Percentiles rank a stretch among this genome's conserved stretches.
Conservation (phyloP, 2,329 filamentous ascomycete genomes). For the Trichocomaceae sp. region DNA sequence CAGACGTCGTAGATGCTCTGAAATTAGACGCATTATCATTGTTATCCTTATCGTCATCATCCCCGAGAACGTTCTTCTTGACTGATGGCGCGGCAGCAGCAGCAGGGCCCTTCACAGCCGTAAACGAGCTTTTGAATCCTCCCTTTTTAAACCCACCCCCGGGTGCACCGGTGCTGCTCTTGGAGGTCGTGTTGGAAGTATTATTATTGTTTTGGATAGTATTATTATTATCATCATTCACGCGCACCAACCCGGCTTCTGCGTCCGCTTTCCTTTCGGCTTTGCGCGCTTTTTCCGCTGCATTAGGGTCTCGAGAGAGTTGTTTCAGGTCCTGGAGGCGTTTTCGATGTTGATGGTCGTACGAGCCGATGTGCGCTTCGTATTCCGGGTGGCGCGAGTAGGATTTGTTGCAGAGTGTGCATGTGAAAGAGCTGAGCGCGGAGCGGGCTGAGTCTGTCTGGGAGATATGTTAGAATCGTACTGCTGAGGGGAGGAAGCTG, state of each 20-base stretch:
- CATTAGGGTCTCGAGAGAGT: conserved; percentile 38
- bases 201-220: not conserved
- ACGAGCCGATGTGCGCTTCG: conserved; percentile 86
- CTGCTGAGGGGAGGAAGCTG: too few relatives aligned
- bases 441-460: conserved; percentile 62
- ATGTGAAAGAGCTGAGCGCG: conserved; percentile 75
- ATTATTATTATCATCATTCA: conserved; percentile 19
- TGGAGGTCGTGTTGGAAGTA: not conserved
- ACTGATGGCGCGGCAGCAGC: conserved; percentile 20
- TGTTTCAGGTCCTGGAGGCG: conserved; percentile 43
- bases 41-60: conserved; percentile 37
- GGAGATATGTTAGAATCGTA: not conserved
- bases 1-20: not conserved
- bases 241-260: conserved; percentile 34
- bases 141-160: conserved; percentile 63
- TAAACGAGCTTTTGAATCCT: conserved; percentile 73
- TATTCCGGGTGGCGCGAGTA: conserved; percentile 95
- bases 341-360: conserved; percentile 93
- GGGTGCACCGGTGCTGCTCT: conserved; percentile 23
- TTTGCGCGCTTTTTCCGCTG: conserved; percentile 36
- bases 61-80: conserved; percentile 38
- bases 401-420: conserved; percentile 82
- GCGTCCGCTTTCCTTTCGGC: conserved; percentile 39
- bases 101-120: conserved; percentile 42
- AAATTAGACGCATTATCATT: not conserved